These are phyloP conservation scores for Cubamyces lactineus DNA, from an alignment of 768 basidiomycete species.

Conservation along the genomic window DNA sequence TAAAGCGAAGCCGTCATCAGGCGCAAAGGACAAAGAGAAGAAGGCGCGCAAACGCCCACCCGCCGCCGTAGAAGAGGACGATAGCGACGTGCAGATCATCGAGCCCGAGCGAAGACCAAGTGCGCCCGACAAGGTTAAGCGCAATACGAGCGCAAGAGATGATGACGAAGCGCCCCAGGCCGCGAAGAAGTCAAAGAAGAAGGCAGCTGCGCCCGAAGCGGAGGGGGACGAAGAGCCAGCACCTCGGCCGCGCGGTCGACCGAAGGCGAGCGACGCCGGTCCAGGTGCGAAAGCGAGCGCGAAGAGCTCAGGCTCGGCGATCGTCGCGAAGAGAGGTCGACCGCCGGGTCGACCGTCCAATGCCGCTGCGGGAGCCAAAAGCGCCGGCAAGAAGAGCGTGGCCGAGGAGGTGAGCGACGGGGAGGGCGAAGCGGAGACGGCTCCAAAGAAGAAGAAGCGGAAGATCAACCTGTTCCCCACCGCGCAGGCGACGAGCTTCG, in stretches of 20 bases:
- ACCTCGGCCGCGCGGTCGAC: conserved; percentile 10
- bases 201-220: background rate
- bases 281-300: background rate
- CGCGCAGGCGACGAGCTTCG: conserved; percentile 44
- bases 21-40: conserved; percentile 7
- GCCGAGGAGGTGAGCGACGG: conserved; percentile 5
- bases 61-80: background rate
- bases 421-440: conserved; percentile 30
- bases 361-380: background rate
- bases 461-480: conserved; percentile 65
- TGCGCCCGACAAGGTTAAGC: conserved; percentile 39
- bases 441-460: conserved; percentile 67
- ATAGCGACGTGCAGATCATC: conserved; percentile 23
- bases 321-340: conserved; percentile 12
- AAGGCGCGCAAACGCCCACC: conserved; percentile 6
- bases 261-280: conserved; percentile 10
- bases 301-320: background rate
- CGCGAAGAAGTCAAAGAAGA: conserved; percentile 17
- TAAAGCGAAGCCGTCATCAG: background rate
- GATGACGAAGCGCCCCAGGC: conserved; percentile 26
- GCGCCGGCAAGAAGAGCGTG: background rate
- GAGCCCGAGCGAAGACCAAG: conserved; percentile 3
- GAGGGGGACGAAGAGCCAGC: conserved; percentile 6
- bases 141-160: conserved; percentile 35
- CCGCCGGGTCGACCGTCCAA: conserved; percentile 4